phyloP scores from a whole-genome alignment of 108 stramenopile genomes.

The Epithemia pelagica region DNA sequence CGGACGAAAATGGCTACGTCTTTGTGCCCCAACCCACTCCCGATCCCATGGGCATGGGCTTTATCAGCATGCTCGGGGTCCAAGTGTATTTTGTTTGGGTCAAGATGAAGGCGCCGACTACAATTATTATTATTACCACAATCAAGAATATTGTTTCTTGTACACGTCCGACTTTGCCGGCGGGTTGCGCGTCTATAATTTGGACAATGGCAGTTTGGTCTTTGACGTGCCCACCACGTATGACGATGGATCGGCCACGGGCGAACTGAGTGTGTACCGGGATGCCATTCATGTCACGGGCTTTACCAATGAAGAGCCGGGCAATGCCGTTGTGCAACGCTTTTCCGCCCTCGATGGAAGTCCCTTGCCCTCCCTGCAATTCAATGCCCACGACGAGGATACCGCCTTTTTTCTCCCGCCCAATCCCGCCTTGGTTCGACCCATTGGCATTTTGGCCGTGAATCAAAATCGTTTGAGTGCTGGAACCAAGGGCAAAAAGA shows the following conservation, averaged over 20 bases:
- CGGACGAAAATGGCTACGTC: no score
- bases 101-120: neutral
- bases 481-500: no score
- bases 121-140: no score
- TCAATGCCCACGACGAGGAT: neutral
- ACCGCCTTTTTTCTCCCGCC: neutral
- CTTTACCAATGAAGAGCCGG: neutral
- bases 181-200: constrained; percentile 8
- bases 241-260: no score
- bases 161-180: constrained; percentile 15
- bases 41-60: neutral
- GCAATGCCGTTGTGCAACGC: neutral
- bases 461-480: no score
- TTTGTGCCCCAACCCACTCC: constrained; percentile 4
- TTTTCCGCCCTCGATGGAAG: neutral
- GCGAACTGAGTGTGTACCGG: neutral
- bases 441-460: neutral
- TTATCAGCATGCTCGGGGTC: constrained; percentile 10
- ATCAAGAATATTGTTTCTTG: constrained; percentile 5
- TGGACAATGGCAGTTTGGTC: no score
- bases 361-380: neutral
- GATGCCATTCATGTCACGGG: neutral
- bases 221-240: no score
- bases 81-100: constrained; percentile 6
- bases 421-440: neutral